Percentiles rank a stretch among this genome's conserved stretches.
Conservation (phyloP, 257 asterid species). For the Marsdenia floribunda region DNA sequence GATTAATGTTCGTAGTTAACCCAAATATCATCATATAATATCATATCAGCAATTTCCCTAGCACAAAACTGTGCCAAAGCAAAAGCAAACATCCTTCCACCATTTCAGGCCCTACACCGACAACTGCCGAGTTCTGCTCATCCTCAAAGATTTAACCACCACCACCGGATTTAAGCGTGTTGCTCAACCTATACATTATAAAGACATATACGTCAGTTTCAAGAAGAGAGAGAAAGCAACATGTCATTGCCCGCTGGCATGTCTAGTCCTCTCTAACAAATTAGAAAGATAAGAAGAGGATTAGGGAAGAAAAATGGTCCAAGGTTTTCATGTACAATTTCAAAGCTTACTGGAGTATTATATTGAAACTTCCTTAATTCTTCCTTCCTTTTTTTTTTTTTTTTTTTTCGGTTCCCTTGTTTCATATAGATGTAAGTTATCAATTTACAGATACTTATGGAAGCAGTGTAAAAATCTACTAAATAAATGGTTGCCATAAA, state of each 20-base stretch:
- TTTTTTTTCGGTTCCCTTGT: not conserved
- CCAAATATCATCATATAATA: not conserved
- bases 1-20: not conserved
- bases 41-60: slow-evolving; percentile 29
- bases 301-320: not conserved
- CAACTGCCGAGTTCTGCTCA: slow-evolving; percentile 18
- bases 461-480: not conserved
- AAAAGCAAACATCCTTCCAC: slow-evolving; percentile 15
- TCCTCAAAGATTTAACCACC: slow-evolving; percentile 43
- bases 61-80: slow-evolving; percentile 19
- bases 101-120: slow-evolving; percentile 14
- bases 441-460: not conserved
- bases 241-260: not conserved
- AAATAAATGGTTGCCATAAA: not conserved
- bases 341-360: not conserved
- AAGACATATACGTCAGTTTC: slow-evolving; percentile 9
- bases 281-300: not conserved
- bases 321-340: not conserved
- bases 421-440: not conserved
- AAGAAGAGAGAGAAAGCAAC: not conserved
- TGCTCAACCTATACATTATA: slow-evolving; percentile 58
- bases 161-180: slow-evolving; percentile 76
- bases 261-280: not conserved
- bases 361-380: too few species aligned
- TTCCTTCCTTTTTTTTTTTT: not conserved